These are phyloP conservation scores for Lomentospora prolificans DNA, from an alignment of 2,329 filamentous ascomycete species.

Conservation along the genomic window DNA sequence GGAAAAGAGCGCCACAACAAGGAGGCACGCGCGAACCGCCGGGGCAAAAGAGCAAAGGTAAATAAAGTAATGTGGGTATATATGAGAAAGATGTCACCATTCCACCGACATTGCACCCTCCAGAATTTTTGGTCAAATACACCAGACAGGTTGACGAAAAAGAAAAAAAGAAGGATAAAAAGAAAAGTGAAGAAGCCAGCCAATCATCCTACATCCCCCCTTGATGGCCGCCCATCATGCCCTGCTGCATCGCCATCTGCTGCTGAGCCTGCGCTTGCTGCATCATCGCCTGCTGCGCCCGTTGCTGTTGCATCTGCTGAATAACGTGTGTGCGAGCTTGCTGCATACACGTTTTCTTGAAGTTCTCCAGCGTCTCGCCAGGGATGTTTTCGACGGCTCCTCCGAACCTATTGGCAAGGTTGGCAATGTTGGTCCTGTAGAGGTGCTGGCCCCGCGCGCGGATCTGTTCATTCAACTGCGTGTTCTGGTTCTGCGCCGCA, in stretches of 20 bases:
- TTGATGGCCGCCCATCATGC: conserved; percentile 47
- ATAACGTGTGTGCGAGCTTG: conserved; percentile 27
- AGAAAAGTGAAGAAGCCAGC: neutral
- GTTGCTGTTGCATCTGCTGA: conserved; percentile 21
- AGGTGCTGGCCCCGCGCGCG: conserved; percentile 26
- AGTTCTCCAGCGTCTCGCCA: conserved; percentile 30
- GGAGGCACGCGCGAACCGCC: neutral
- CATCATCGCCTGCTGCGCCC: conserved; percentile 25
- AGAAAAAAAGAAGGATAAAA: conserved; percentile 5
- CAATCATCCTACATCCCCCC: conserved; percentile 29
- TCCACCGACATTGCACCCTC: neutral
- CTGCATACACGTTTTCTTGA: conserved; percentile 30
- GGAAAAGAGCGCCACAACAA: too few relatives aligned
- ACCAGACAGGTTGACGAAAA: neutral
- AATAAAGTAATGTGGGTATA: neutral
- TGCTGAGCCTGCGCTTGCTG: conserved; percentile 24
- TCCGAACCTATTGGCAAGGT: conserved; percentile 27
- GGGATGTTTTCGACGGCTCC: conserved; percentile 34
- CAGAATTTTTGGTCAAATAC: neutral
- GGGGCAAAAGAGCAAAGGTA: neutral
- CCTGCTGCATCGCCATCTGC: conserved; percentile 26
- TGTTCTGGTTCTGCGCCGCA: conserved; percentile 23
- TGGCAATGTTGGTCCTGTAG: conserved; percentile 28
- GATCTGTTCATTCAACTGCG: conserved; percentile 19
- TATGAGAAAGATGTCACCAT: neutral